Evolutionary conservation across 2,329 filamentous ascomycete genomes (phyloP).

Genomic region (Apiospora arundinis): DNA sequence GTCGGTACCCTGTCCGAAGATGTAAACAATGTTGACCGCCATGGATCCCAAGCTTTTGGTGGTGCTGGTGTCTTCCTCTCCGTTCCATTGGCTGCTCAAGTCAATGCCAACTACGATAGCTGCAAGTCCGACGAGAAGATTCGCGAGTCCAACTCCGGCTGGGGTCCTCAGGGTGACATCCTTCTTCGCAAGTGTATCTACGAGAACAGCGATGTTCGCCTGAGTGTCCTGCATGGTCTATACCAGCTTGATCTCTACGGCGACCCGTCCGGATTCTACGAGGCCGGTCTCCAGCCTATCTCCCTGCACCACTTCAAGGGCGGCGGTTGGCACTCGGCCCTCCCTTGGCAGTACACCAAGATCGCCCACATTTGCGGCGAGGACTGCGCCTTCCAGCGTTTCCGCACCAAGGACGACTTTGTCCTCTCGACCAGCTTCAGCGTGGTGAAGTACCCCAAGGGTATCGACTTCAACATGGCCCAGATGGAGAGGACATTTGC

Average conservation of each 20-base stretch:
- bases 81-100: conserved; percentile 52
- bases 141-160: conserved; percentile 60
- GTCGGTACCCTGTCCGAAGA: conserved; percentile 69
- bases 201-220: conserved; percentile 63
- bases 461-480: conserved; percentile 55
- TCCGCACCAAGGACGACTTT: conserved; percentile 59
- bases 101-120: conserved; percentile 51
- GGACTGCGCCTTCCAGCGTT: conserved; percentile 65
- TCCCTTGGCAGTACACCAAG: conserved; percentile 62
- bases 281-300: conserved; percentile 64
- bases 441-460: conserved; percentile 60
- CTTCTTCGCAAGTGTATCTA: conserved; percentile 69
- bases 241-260: conserved; percentile 67
- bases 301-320: conserved; percentile 71
- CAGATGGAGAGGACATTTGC: conserved; percentile 61
- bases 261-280: conserved; percentile 69
- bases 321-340: conserved; percentile 60
- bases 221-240: conserved; percentile 62
- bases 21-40: conserved; percentile 62
- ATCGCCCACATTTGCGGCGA: conserved; percentile 65
- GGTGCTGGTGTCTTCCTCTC: conserved; percentile 69
- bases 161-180: conserved; percentile 67
- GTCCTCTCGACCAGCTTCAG: conserved; percentile 67
- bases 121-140: conserved; percentile 59
- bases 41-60: conserved; percentile 69